Percentiles rank a stretch among this genome's conserved stretches.
phyloP scores from a whole-genome alignment of 2,329 filamentous ascomycete species.

The Fusarium liriodendri region DNA sequence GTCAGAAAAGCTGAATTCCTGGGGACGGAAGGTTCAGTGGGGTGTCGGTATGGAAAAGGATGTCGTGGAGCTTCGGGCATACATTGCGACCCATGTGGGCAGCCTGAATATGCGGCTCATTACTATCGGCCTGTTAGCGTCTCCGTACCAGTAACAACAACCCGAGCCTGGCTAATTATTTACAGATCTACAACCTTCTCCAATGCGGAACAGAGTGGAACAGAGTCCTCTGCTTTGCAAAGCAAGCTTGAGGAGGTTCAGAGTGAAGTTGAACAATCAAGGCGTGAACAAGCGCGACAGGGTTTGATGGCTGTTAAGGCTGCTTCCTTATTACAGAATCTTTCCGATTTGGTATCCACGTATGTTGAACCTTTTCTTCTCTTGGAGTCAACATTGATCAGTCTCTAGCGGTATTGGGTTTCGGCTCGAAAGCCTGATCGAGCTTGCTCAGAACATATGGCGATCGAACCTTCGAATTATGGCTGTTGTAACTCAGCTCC shows the following conservation, averaged over 20 bases:
- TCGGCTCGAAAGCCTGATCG: neutral
- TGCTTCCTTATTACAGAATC: neutral
- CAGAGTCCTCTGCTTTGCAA: neutral
- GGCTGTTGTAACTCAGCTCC: neutral
- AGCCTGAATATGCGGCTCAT: neutral
- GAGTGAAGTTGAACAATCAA: neutral
- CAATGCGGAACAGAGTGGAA: neutral
- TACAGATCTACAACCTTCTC: neutral
- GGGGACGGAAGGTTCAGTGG: neutral
- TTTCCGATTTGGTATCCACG: neutral
- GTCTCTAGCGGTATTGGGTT: neutral
- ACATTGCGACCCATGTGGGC: neutral
- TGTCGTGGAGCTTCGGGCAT: neutral
- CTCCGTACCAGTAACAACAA: neutral
- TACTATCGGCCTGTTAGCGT: neutral
- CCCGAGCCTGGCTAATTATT: neutral
- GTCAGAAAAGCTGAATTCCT: accelerated
- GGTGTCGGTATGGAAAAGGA: neutral
- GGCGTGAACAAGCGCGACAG: neutral
- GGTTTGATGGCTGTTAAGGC: neutral
- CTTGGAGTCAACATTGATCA: neutral
- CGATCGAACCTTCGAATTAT: neutral
- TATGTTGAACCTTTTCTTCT: neutral
- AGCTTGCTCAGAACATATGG: neutral
- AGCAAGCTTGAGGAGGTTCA: neutral